These are phyloP conservation scores for Lasiosphaeriaceae sp. DNA, from an alignment of 495 filamentous ascomycete species.

Conservation along the genomic window DNA sequence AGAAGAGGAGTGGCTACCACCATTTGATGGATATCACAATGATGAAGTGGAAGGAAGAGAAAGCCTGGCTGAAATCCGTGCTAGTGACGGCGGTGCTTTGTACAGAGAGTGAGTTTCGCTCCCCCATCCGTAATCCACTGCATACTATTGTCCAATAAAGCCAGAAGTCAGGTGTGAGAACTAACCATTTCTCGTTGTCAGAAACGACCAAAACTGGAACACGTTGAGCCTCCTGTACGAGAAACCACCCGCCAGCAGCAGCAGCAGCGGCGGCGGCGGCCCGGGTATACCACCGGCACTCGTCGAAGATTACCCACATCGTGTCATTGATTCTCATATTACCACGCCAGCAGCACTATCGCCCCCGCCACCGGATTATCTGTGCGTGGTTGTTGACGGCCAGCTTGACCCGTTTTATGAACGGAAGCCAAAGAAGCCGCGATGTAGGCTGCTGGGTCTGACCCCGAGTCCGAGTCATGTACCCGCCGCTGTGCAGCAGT, in stretches of 20 bases:
- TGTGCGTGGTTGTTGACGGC: background rate
- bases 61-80: background rate
- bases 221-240: constrained; percentile 13
- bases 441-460: background rate
- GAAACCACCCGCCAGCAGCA: constrained; percentile 1
- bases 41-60: background rate
- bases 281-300: too few species aligned
- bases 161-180: too few species aligned
- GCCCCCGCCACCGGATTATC: background rate
- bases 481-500: constrained; percentile 5
- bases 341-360: too few species aligned
- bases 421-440: background rate
- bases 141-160: too few species aligned
- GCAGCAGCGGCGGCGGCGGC: too few species aligned
- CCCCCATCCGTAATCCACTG: background rate
- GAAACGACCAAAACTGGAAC: constrained; percentile 14
- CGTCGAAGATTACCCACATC: too few species aligned
- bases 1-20: background rate
- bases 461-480: background rate
- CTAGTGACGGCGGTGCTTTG: background rate
- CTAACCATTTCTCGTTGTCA: too few species aligned
- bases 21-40: too few species aligned
- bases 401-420: background rate
- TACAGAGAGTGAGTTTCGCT: background rate
- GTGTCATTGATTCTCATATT: too few species aligned